Evolutionary conservation across 2,329 filamentous ascomycete genomes (phyloP), one percentile per base, ranked within the genome.

Genomic region (Boeremia lycopersici): DNA sequence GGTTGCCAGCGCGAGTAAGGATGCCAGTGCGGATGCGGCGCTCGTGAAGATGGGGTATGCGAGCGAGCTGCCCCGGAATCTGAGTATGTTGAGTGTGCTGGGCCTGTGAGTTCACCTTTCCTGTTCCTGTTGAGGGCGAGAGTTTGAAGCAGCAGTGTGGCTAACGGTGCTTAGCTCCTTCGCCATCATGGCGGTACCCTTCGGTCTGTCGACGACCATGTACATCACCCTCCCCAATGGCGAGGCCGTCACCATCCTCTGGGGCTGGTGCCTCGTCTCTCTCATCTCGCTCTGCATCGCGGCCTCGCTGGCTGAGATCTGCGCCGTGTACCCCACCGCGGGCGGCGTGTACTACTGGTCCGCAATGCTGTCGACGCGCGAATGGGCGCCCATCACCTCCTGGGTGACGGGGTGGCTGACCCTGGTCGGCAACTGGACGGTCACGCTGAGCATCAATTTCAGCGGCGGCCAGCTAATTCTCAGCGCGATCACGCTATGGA

Each of bases 291-390:
- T 89, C 59, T 62, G 86, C 71, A 86, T 91, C 33, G 88, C 89
- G 15, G 78, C 84, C 6, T 89, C 87, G n/a, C 81, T 91, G 13
- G 86, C 86, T 54, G 89, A 91, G 76, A 89, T 91, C 68, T 90
- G 88, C 59, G 88, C 86, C 61, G 86, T 90, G 34, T 91, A 89
- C 66, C 89, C 89, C 9, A 91, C 88, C 9, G 87, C 87, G 30
- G 88, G 88, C 63, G 89, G 88, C 84, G 86, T 89, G 2, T 90
- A 90, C 72, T 90, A 90, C 76, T 82, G 80, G 87, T 72, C 83
- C 49, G 86, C 87, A 2, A 87, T 90, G 84, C 79, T 90, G 19
- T 81, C 83, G 1, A 87, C 86, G 0, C 81, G 79, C 34, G 78
- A 86, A 68, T 90, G 84, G 77, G 86, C 87, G 4, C 86, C 86